These are phyloP conservation scores for Penicillium sp. DNA, from an alignment of 2,329 filamentous ascomycete species.

Conservation along the genomic window DNA sequence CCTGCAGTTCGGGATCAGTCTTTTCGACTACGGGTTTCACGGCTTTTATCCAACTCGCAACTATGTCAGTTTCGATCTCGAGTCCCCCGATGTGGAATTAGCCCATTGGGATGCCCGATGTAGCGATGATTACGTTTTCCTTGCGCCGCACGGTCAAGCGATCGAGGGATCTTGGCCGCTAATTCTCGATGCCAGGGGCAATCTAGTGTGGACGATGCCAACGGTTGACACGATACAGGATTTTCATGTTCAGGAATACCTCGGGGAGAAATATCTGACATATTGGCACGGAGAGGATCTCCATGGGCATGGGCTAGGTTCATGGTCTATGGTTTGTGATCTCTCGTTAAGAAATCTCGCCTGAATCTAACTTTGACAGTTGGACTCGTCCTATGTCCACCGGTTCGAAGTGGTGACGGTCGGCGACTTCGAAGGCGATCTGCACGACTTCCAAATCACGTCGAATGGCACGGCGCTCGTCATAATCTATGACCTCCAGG, in stretches of 20 bases:
- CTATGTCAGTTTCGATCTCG: not conserved
- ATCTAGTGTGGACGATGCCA: not conserved
- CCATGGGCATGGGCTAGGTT: not conserved
- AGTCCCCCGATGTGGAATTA: not conserved
- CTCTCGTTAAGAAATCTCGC: not conserved
- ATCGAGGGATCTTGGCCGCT: not conserved
- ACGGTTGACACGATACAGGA: not conserved
- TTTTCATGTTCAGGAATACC: not conserved
- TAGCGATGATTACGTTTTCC: not conserved
- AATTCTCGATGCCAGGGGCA: not conserved
- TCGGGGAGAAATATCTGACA: not conserved
- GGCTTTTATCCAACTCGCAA: not conserved
- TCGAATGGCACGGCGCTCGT: slow-evolving; percentile 40
- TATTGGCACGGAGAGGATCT: not conserved
- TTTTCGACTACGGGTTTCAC: not conserved
- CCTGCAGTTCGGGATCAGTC: not conserved
- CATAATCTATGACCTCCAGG: slow-evolving; percentile 36
- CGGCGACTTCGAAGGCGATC: slow-evolving; percentile 25
- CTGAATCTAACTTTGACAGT: not conserved
- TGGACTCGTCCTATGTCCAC: slow-evolving; percentile 1
- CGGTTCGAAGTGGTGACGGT: not conserved
- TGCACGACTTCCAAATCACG: slow-evolving; percentile 46
- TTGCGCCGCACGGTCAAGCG: not conserved
- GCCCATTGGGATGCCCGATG: not conserved
- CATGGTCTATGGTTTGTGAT: slow-evolving; percentile 21